Percentiles rank a stretch among this genome's conserved stretches.
phyloP scores from a whole-genome alignment of 2,329 filamentous ascomycete genomes.

The Neofusicoccum laricinum region DNA sequence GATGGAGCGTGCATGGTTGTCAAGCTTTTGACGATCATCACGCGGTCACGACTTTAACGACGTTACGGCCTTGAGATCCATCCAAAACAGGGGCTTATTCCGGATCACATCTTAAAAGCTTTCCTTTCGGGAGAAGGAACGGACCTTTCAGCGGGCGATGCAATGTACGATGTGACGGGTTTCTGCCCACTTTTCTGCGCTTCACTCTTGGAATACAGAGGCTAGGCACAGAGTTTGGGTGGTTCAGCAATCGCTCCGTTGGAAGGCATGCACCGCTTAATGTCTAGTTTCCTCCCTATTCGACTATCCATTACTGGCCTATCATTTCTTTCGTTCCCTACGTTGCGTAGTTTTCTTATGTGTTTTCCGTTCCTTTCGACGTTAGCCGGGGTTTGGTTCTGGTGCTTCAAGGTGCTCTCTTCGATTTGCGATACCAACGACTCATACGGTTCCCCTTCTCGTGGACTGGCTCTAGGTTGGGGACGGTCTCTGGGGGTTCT shows the following conservation, averaged over 20 bases:
- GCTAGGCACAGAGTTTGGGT: not conserved
- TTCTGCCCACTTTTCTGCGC: not conserved
- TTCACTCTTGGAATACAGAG: conserved; percentile 10
- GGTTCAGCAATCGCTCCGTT: conserved; percentile 1
- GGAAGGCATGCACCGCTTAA: not conserved
- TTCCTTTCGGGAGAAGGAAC: not conserved
- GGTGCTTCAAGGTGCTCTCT: conserved; percentile 3
- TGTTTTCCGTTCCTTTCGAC: not conserved
- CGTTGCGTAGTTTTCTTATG: not conserved
- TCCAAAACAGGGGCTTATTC: not conserved
- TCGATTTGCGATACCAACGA: conserved; percentile 9
- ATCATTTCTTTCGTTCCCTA: not conserved
- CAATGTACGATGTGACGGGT: not conserved
- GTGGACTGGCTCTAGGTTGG: not conserved
- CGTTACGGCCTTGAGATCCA: conserved; percentile 7
- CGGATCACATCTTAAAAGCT: conserved; percentile 1
- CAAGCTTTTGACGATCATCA: not conserved
- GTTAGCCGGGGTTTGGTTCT: not conserved
- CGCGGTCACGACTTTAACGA: conserved; percentile 10
- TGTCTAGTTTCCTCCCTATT: conserved; percentile 4
- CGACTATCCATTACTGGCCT: not conserved
- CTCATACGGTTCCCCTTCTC: not conserved
- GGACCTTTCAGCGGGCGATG: not conserved
- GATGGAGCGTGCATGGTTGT: not conserved
- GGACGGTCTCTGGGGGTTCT: not conserved